Evolutionary conservation across 148 eudicot genomes (phyloP).

Genomic region (Persicaria maculosa): DNA sequence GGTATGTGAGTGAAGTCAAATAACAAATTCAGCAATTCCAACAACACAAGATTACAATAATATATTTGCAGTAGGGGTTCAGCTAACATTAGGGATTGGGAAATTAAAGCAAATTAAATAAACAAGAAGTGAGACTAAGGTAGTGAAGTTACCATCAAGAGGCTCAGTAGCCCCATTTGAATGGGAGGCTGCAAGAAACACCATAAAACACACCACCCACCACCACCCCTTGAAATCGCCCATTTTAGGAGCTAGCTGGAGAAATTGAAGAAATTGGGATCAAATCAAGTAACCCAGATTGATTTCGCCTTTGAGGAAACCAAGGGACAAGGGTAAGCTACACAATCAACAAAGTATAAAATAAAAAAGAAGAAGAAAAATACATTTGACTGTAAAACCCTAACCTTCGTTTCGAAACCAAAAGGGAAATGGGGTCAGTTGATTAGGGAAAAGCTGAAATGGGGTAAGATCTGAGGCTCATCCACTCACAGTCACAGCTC

Average conservation of each 20-base stretch:
- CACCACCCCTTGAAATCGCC: conserved; percentile 4
- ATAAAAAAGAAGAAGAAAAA: background rate
- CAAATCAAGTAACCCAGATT: background rate
- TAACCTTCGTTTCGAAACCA: background rate
- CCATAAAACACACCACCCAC: conserved; percentile 27
- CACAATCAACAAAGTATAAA: background rate
- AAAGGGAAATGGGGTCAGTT: background rate
- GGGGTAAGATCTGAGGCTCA: background rate
- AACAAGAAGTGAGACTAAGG: background rate
- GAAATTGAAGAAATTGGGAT: no score
- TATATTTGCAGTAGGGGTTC: background rate
- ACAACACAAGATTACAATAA: background rate
- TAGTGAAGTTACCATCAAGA: conserved; percentile 50
- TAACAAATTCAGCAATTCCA: background rate
- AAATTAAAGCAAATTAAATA: background rate
- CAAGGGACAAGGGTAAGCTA: background rate
- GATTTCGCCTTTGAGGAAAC: background rate
- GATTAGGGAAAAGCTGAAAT: background rate
- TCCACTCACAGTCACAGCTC: background rate
- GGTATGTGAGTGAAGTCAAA: background rate
- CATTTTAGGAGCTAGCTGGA: background rate
- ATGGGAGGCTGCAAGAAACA: conserved; percentile 22
- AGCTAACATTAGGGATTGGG: background rate
- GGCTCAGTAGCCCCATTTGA: conserved; percentile 55
- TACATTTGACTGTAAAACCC: background rate